Conservation (phyloP, 805 yeast species). For the Candida rishiriensis region DNA sequence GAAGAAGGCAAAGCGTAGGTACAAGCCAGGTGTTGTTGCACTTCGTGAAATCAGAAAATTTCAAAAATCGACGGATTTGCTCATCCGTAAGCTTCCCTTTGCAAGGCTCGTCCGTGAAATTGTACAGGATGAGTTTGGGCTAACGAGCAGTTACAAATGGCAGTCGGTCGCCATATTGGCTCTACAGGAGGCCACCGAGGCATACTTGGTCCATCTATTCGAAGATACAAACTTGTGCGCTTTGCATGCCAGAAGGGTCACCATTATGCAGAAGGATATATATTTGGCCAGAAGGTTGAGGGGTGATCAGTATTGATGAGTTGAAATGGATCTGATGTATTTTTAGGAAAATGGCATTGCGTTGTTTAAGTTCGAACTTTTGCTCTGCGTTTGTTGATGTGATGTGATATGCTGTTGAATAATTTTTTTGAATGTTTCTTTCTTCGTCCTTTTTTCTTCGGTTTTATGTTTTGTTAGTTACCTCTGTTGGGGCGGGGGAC, state of each 20-base stretch:
- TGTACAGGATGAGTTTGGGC: conserved; percentile 53
- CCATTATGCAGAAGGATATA: conserved; percentile 79
- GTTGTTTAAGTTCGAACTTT: too few relatives aligned
- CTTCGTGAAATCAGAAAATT: conserved; percentile 62
- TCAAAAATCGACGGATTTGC: conserved; percentile 63
- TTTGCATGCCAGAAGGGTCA: conserved; percentile 76
- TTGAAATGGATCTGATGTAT: too few relatives aligned
- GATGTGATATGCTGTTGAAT: too few relatives aligned
- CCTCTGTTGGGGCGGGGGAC: too few relatives aligned
- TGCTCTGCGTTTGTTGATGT: too few relatives aligned
- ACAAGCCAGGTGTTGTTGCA: conserved; percentile 63
- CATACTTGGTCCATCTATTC: conserved; percentile 63
- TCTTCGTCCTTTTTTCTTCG: too few relatives aligned
- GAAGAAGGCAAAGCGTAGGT: conserved; percentile 33
- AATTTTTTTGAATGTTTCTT: too few relatives aligned
- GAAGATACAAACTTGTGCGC: conserved; percentile 80
- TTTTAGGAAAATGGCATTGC: too few relatives aligned
- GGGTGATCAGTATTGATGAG: conserved; percentile 33
- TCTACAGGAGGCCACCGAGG: conserved; percentile 78
- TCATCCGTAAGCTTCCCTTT: conserved; percentile 70
- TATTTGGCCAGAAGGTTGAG: conserved; percentile 76
- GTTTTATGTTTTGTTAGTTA: too few relatives aligned
- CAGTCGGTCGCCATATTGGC: conserved; percentile 75
- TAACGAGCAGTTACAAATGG: conserved; percentile 63
- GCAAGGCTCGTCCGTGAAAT: conserved; percentile 73